These are phyloP conservation scores for Rhizophora mangle DNA, from an alignment of 345 rosid genomes.

Conservation along the genomic window DNA sequence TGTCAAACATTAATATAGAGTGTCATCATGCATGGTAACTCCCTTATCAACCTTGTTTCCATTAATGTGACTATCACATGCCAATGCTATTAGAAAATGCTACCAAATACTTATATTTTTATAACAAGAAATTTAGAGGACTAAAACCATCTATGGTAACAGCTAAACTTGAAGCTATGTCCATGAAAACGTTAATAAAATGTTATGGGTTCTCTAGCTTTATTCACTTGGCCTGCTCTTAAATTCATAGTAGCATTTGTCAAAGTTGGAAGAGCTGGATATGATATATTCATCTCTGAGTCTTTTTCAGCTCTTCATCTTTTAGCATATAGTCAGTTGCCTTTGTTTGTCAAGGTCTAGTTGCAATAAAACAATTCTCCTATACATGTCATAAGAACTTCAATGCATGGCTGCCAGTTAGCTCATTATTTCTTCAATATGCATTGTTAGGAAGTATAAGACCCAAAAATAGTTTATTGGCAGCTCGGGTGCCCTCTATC, in stretches of 20 bases:
- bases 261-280: too few species aligned
- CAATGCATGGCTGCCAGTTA: background rate
- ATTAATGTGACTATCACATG: too few species aligned
- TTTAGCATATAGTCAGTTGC: background rate
- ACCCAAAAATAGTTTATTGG: background rate
- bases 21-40: too few species aligned
- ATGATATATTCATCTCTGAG: background rate
- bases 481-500: background rate
- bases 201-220: background rate
- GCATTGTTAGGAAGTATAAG: background rate
- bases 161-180: background rate
- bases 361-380: background rate
- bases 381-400: background rate
- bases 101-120: too few species aligned
- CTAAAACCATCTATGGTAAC: background rate
- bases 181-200: too few species aligned
- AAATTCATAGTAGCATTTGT: background rate
- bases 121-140: too few species aligned
- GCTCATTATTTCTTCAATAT: background rate
- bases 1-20: too few species aligned
- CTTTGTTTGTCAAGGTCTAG: background rate
- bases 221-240: background rate
- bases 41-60: too few species aligned
- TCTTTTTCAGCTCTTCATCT: background rate
- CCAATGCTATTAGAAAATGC: too few species aligned